Conservation (phyloP, 1,284 basidiomycete species). For the Fomes fomentarius region DNA sequence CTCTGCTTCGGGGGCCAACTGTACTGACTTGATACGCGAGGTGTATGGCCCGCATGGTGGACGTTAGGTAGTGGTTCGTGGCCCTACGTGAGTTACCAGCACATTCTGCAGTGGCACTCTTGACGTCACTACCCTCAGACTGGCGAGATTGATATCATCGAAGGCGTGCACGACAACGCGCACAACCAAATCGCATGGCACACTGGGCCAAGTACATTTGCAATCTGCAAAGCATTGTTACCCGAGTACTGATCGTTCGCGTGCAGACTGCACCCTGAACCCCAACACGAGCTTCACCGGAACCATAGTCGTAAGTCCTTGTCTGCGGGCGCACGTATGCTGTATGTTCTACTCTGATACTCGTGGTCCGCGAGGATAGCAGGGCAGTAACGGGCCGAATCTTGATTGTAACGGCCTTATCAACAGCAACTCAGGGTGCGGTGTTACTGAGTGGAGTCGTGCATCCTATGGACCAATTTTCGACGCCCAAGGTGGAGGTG, state of each 20-base stretch:
- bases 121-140: conserved; percentile 38
- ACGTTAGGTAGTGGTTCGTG: conserved; percentile 57
- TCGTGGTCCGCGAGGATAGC: background rate
- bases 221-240: background rate
- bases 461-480: conserved; percentile 76
- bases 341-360: too few relatives aligned
- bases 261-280: conserved; percentile 48
- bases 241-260: background rate
- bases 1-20: background rate
- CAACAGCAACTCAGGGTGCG: conserved; percentile 67
- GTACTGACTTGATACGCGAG: conserved; percentile 32
- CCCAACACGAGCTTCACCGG: conserved; percentile 58
- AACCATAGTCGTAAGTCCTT: conserved; percentile 49
- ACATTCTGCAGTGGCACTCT: too few relatives aligned
- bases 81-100: conserved; percentile 55
- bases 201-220: conserved; percentile 52
- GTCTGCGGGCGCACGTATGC: background rate
- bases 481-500: conserved; percentile 73
- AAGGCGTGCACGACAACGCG: conserved; percentile 76
- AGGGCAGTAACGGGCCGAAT: conserved; percentile 48
- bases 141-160: conserved; percentile 83
- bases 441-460: conserved; percentile 68
- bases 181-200: conserved; percentile 82
- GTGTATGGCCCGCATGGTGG: conserved; percentile 72
- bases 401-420: conserved; percentile 56